Evolutionary conservation across 768 basidiomycete genomes (phyloP).

Genomic region (Mycena pura): DNA sequence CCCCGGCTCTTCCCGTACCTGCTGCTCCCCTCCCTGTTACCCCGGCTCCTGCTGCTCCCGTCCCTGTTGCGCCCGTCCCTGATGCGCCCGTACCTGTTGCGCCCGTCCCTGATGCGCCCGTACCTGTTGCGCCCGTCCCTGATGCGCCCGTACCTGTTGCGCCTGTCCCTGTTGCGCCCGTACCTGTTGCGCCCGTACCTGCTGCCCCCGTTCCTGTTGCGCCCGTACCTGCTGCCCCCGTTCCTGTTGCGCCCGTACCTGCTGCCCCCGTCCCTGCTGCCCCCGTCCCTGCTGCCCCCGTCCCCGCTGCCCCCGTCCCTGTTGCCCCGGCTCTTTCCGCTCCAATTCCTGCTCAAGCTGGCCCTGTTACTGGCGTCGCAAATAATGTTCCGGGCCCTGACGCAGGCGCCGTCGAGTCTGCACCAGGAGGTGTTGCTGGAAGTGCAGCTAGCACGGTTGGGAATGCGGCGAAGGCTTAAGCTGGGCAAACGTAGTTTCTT

Average conservation of each 20-base stretch:
- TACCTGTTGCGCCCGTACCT: background rate
- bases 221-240: background rate
- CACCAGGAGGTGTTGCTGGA: background rate
- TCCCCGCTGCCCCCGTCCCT: background rate
- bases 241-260: background rate
- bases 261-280: background rate
- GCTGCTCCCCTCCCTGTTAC: too few relatives aligned
- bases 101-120: background rate
- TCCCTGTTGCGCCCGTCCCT: background rate
- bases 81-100: background rate
- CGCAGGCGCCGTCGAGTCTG: background rate
- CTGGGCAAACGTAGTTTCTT: background rate
- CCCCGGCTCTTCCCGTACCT: background rate
- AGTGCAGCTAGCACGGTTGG: background rate
- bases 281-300: background rate
- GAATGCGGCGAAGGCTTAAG: background rate
- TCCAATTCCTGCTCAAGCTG: background rate
- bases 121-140: background rate
- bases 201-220: background rate
- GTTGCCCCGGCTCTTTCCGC: background rate
- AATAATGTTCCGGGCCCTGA: background rate
- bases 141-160: background rate
- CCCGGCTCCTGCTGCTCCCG: background rate
- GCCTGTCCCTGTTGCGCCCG: background rate
- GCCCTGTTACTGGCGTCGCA: too few relatives aligned